Percentiles rank a stretch among this genome's conserved stretches.
Conservation (phyloP, 306 rosid genomes). For the Sesbania bispinosa region DNA sequence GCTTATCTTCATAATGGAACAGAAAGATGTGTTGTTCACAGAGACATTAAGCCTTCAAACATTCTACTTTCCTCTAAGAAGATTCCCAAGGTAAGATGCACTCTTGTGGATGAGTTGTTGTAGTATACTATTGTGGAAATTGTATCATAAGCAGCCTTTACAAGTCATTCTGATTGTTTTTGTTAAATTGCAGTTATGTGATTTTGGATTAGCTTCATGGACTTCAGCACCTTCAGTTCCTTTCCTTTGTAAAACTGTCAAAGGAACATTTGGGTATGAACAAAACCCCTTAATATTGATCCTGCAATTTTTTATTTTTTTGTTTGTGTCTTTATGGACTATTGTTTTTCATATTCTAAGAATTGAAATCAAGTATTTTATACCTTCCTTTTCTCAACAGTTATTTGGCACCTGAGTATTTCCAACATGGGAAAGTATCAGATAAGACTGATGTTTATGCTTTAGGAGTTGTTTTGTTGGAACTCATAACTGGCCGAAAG, state of each 20-base stretch:
- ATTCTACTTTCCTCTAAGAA: conserved; percentile 88
- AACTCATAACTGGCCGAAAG: conserved; percentile 76
- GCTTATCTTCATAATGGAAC: conserved; percentile 75
- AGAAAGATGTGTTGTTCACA: conserved; percentile 75
- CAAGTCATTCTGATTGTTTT: conserved; percentile 3
- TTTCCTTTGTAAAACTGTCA: conserved; percentile 82
- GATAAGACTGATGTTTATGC: too few species aligned
- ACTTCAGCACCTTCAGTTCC: conserved; percentile 90
- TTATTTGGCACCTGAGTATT: too few species aligned
- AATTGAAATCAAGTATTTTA: conserved; percentile 3
- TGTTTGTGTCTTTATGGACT: not conserved
- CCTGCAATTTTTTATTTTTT: not conserved
- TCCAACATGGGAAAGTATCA: too few species aligned
- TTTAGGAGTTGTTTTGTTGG: conserved; percentile 77
- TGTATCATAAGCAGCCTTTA: not conserved
- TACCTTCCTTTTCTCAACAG: conserved; percentile 30
- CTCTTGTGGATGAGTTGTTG: not conserved
- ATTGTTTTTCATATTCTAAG: not conserved
- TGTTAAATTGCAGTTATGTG: conserved; percentile 55
- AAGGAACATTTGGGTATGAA: conserved; percentile 90
- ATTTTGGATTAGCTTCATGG: conserved; percentile 91
- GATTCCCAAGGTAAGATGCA: conserved; percentile 55
- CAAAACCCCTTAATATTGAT: not conserved
- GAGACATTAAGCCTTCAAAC: conserved; percentile 85
- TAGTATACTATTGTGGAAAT: not conserved